Conservation (phyloP, 2,329 filamentous ascomycete genomes). For the Monilinia polystroma region DNA sequence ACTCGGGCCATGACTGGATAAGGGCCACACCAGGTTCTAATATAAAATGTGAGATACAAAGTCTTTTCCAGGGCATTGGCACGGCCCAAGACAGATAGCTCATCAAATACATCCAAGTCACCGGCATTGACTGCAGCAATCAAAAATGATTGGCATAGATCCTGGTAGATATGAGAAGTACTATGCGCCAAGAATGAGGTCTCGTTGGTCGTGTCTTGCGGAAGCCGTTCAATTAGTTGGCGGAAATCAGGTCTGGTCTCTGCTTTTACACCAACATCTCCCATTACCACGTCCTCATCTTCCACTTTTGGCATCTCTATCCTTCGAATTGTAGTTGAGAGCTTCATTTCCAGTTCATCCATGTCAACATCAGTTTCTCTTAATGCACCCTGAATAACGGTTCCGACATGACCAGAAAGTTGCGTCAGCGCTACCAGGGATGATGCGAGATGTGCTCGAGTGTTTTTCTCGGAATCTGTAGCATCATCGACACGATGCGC, state of each 20-base stretch:
- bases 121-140: slow-evolving; percentile 49
- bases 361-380: slow-evolving; percentile 69
- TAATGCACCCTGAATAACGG: slow-evolving; percentile 66
- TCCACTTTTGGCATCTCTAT: slow-evolving; percentile 50
- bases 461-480: slow-evolving; percentile 53
- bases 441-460: slow-evolving; percentile 64
- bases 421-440: slow-evolving; percentile 66
- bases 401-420: slow-evolving; percentile 55
- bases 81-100: slow-evolving; percentile 54
- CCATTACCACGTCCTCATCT: slow-evolving; percentile 54
- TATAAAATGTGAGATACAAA: slow-evolving; percentile 73
- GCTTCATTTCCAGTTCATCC: slow-evolving; percentile 69
- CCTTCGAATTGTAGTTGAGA: slow-evolving; percentile 68
- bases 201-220: slow-evolving; percentile 42
- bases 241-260: slow-evolving; percentile 38
- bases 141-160: slow-evolving; percentile 59
- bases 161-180: slow-evolving; percentile 54
- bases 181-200: slow-evolving; percentile 54
- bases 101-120: slow-evolving; percentile 44
- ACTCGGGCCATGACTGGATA: slow-evolving; percentile 68
- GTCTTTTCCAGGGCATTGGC: slow-evolving; percentile 57
- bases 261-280: slow-evolving; percentile 40
- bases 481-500: slow-evolving; percentile 58
- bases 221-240: slow-evolving; percentile 34
- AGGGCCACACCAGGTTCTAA: slow-evolving; percentile 70